Evolutionary conservation across 257 asterid species (phyloP).

Genomic region (Solanum lignicaule): DNA sequence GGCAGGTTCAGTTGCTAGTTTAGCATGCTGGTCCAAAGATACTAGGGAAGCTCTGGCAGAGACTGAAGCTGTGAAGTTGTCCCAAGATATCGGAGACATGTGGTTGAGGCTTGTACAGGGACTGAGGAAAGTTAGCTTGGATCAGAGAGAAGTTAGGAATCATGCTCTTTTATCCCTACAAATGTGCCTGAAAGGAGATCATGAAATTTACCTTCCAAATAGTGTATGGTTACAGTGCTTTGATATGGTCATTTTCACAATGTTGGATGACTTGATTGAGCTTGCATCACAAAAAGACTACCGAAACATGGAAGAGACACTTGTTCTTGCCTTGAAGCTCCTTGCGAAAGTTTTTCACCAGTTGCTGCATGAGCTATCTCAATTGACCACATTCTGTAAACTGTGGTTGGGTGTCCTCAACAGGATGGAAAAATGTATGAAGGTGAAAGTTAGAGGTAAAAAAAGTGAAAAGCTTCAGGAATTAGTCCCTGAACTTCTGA

Average conservation of each 20-base stretch:
- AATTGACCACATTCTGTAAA: conserved; percentile 68
- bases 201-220: conserved; percentile 44
- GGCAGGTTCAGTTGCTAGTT: conserved; percentile 61
- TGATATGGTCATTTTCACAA: conserved; percentile 74
- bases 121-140: conserved; percentile 77
- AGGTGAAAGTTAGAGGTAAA: conserved; percentile 56
- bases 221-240: conserved; percentile 74
- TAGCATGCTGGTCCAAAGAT: conserved; percentile 69
- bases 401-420: conserved; percentile 83
- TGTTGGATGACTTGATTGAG: conserved; percentile 83
- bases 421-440: conserved; percentile 71
- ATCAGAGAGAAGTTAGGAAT: conserved; percentile 39
- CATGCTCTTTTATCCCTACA: conserved; percentile 52
- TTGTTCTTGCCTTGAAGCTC: conserved; percentile 71
- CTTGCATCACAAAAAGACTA: conserved; percentile 83
- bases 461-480: conserved; percentile 79
- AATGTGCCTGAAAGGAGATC: conserved; percentile 64
- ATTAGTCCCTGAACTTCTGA: conserved; percentile 68
- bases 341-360: conserved; percentile 48
- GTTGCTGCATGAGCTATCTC: conserved; percentile 41
- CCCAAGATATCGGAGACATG: conserved; percentile 89
- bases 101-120: conserved; percentile 92
- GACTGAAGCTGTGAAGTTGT: conserved; percentile 51
- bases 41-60: conserved; percentile 55
- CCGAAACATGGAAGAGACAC: conserved; percentile 82